Base-by-base conservation (phyloP, 2,329 filamentous ascomycete genomes). In the Sporothrix mexicana region DNA sequence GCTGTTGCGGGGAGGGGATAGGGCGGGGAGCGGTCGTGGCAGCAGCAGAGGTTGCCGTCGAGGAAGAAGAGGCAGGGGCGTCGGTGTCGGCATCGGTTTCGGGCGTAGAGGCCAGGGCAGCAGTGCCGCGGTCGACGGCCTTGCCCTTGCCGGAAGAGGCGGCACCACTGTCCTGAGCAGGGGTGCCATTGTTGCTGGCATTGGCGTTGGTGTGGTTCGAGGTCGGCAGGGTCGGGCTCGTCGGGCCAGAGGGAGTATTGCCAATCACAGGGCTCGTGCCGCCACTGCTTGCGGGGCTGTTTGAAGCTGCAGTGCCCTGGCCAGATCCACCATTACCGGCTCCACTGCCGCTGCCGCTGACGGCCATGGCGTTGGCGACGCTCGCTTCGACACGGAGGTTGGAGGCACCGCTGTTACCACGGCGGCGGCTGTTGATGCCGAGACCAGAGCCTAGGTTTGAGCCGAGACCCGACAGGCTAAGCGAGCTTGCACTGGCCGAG, bases 71-170 rank as follows among this genome's bases (percentile, higher is more conserved):
- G 17, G 76, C 76, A 15, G 77, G 68, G 87, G 74, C 92, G 90
- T 7, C 93, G 2, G 73, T 64, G 3, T 74, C 72, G 15, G 71
- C 59, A 2, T 78, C 77, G 6, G 75, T 72, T 47, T 80, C 78
- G 1, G 77, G 73, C 23, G 76, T 76, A 1, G 79, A 70, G 20
- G 78, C 71, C 51, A 68, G 43, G 4, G 30, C 36, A 1, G 73
- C 74, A 4, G 30, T 36, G 15, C 80, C 79, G 20, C 91, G 88
- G 74, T 93, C 91, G 2, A 93, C 86, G 0, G 81, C 89, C 78
- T 94, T 94, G 6, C 92, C 92, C 79, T 94, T 94, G 66, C 85
- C 84, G 47, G 81, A 12, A 81, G 25, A n/a, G 61, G 30, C 20
- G 30, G 20, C 13, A 43, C 47, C 64, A 43, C 10, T 57, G 51